Evolutionary conservation across 129 eudicot genomes (phyloP).

Genomic region (Flaveria trinervia): DNA sequence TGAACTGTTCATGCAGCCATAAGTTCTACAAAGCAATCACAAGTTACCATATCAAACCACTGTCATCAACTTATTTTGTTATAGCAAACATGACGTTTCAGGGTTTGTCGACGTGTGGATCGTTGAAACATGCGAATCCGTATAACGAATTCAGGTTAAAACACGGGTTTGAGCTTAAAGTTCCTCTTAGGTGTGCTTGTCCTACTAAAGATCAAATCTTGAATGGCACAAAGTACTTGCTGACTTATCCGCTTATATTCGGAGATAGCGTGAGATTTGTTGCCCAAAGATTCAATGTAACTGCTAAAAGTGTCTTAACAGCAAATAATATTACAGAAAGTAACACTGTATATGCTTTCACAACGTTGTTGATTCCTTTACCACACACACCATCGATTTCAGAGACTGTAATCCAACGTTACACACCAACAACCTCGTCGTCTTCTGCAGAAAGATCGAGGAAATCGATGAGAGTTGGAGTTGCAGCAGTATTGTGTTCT

Average conservation of each 20-base stretch:
- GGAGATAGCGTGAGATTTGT: constrained; percentile 35
- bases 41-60: constrained; percentile 21
- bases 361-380: constrained; percentile 64
- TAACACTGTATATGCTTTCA: constrained; percentile 45
- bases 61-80: constrained; percentile 35
- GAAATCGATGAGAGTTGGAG: constrained; percentile 20
- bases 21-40: constrained; percentile 48
- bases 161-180: constrained; percentile 35
- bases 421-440: constrained; percentile 20
- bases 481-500: constrained; percentile 27
- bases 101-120: constrained; percentile 53
- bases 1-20: constrained; percentile 54
- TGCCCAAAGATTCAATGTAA: constrained; percentile 45
- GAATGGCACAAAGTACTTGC: constrained; percentile 46
- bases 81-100: constrained; percentile 52
- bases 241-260: constrained; percentile 44
- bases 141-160: constrained; percentile 29
- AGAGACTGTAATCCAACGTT: constrained; percentile 4
- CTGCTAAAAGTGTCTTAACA: constrained; percentile 20
- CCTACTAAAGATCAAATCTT: constrained; percentile 48
- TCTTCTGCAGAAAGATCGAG: constrained; percentile 26
- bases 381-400: constrained; percentile 44
- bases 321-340: constrained; percentile 50
- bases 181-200: constrained; percentile 76
- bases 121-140: constrained; percentile 39